These are phyloP conservation scores for Alternaria brassicae DNA, from an alignment of 2,329 filamentous ascomycete genomes.

Conservation along the genomic window DNA sequence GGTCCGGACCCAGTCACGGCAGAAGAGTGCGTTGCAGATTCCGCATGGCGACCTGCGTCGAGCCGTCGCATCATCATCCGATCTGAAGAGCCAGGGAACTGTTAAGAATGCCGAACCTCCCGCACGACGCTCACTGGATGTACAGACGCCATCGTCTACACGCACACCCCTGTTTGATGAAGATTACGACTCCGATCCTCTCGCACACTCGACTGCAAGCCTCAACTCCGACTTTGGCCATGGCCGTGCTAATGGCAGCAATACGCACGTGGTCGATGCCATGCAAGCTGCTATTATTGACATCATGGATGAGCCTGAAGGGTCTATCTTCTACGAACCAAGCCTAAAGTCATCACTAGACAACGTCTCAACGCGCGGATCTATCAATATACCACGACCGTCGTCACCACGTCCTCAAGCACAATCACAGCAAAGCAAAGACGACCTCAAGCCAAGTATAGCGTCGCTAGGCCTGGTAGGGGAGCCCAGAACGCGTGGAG, in stretches of 20 bases:
- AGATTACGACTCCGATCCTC: constrained; percentile 75
- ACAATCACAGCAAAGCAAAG: constrained; percentile 48
- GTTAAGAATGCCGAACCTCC: constrained; percentile 55
- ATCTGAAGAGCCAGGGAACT: constrained; percentile 60
- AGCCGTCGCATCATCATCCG: constrained; percentile 67
- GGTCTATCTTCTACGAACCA: constrained; percentile 70
- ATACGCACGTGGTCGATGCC: constrained; percentile 84
- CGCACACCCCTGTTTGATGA: constrained; percentile 77
- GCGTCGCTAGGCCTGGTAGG: constrained; percentile 91
- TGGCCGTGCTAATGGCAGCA: constrained; percentile 61
- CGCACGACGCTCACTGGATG: constrained; percentile 74
- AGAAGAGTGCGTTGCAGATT: constrained; percentile 47
- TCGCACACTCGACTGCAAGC: constrained; percentile 79
- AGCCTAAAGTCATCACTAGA: constrained; percentile 63
- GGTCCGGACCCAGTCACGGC: constrained; percentile 57
- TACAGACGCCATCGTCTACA: constrained; percentile 55
- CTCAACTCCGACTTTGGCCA: constrained; percentile 69
- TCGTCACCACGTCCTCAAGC: constrained; percentile 48
- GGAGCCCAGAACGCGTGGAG: constrained; percentile 83
- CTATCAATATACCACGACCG: constrained; percentile 62
- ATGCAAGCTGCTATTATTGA: constrained; percentile 92
- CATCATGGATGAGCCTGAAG: constrained; percentile 81
- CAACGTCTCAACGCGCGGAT: constrained; percentile 68
- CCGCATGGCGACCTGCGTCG: constrained; percentile 61
- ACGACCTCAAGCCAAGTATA: constrained; percentile 77